Evolutionary conservation across 345 rosid species (phyloP).

Genomic region (Viola odorata): DNA sequence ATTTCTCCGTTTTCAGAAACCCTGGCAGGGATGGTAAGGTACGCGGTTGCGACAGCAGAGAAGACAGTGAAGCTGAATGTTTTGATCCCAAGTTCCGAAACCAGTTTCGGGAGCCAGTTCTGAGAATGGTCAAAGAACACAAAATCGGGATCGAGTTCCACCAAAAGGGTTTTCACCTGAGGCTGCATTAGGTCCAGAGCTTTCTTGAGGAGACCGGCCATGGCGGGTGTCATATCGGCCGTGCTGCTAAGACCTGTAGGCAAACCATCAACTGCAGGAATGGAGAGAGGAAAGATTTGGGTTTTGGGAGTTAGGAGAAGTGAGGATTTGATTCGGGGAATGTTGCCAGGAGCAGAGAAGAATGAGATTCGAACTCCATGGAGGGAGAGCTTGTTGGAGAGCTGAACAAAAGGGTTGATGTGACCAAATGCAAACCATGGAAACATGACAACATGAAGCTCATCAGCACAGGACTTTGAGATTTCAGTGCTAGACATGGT

Average conservation of each 20-base stretch:
- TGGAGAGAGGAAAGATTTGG: slow-evolving; percentile 19
- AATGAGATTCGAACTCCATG: slow-evolving; percentile 25
- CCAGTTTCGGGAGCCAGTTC: slow-evolving; percentile 18
- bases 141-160: slow-evolving; percentile 27
- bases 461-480: no score
- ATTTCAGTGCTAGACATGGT: no score
- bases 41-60: slow-evolving; percentile 17
- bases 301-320: slow-evolving; percentile 10
- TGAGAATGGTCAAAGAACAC: slow-evolving; percentile 20
- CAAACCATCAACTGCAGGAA: slow-evolving; percentile 25
- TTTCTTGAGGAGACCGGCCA: slow-evolving; percentile 23
- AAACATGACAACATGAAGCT: slow-evolving; percentile 25
- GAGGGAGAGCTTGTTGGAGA: slow-evolving; percentile 27
- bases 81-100: slow-evolving; percentile 20
- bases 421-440: slow-evolving; percentile 33
- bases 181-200: slow-evolving; percentile 33
- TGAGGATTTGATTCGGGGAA: slow-evolving; percentile 15
- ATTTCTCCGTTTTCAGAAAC: neutral
- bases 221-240: slow-evolving; percentile 17
- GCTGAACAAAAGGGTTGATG: slow-evolving; percentile 32
- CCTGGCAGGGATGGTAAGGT: slow-evolving; percentile 19
- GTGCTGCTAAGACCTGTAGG: slow-evolving; percentile 28
- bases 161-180: slow-evolving; percentile 13
- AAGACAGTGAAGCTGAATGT: slow-evolving; percentile 11
- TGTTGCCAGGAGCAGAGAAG: slow-evolving; percentile 23